phyloP scores from a whole-genome alignment of 352 stramenopile genomes.

The Thraustochytrium sp. region DNA sequence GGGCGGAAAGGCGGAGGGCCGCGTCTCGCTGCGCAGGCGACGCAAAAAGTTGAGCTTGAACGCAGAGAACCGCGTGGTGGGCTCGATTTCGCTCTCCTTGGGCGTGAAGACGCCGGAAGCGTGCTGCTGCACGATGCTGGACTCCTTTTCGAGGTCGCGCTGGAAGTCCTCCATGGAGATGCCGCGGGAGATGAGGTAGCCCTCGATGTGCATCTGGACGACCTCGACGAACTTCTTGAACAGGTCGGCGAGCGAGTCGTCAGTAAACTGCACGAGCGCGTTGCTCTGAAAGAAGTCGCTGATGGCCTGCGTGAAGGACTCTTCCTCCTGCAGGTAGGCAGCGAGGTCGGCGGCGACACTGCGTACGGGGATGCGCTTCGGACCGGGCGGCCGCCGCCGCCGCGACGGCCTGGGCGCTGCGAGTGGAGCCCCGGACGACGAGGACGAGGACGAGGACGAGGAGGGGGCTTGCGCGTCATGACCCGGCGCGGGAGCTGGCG shows the following conservation, averaged over 20 bases:
- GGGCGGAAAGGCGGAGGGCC: neutral
- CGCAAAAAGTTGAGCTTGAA: conserved; percentile 26
- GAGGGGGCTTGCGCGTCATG: too few relatives aligned
- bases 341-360: neutral
- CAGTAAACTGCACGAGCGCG: neutral
- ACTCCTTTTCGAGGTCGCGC: conserved; percentile 14
- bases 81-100: neutral
- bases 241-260: neutral
- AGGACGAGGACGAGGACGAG: neutral
- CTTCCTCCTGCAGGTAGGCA: neutral
- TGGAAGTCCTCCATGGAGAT: conserved; percentile 3
- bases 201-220: conserved; percentile 23
- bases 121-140: neutral
- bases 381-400: too few relatives aligned
- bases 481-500: too few relatives aligned
- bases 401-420: neutral
- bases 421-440: neutral
- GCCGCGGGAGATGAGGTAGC: neutral
- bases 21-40: conserved; percentile 19
- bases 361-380: neutral
- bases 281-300: conserved; percentile 17
- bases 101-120: neutral
- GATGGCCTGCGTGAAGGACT: conserved; percentile 30
- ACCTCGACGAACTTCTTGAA: conserved; percentile 3
- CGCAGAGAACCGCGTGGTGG: neutral